Evolutionary conservation across 495 filamentous ascomycete species (phyloP).

Genomic region (Penicillium chermesinum): DNA sequence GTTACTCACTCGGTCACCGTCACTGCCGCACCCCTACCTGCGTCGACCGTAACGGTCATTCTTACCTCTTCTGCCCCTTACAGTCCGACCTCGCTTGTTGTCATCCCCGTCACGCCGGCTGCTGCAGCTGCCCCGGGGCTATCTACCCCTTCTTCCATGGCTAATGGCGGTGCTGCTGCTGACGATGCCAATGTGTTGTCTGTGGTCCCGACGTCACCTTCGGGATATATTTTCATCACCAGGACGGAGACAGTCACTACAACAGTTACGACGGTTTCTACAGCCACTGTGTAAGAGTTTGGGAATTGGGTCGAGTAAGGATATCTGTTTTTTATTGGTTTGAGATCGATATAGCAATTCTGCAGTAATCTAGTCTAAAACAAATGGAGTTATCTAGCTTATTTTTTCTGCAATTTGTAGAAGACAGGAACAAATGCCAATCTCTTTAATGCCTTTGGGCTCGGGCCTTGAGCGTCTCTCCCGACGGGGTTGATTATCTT

Average conservation of each 20-base stretch:
- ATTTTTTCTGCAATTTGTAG: background rate
- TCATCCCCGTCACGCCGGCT: background rate
- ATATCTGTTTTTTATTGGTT: too few species aligned
- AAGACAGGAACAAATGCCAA: background rate
- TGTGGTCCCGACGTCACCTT: slow-evolving; percentile 18
- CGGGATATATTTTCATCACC: slow-evolving; percentile 1
- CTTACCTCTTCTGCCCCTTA: background rate
- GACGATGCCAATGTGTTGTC: slow-evolving; percentile 11
- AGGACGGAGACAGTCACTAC: slow-evolving; percentile 13
- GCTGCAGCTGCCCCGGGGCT: background rate
- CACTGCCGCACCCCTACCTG: background rate
- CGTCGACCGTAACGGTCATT: background rate
- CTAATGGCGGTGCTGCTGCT: background rate
- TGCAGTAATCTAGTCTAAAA: background rate
- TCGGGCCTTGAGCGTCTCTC: too few species aligned
- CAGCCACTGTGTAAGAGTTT: background rate
- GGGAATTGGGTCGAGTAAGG: background rate
- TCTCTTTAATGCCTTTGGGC: too few species aligned
- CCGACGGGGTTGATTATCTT: too few species aligned
- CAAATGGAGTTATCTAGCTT: too few species aligned
- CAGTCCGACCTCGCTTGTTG: background rate
- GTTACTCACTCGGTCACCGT: too few species aligned
- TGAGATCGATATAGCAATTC: too few species aligned
- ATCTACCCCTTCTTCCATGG: background rate
- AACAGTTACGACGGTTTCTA: slow-evolving; percentile 4